Evolutionary conservation across 257 asterid species (phyloP), one percentile per base, ranked within the genome.

Genomic region (Anisodus acutangulus): DNA sequence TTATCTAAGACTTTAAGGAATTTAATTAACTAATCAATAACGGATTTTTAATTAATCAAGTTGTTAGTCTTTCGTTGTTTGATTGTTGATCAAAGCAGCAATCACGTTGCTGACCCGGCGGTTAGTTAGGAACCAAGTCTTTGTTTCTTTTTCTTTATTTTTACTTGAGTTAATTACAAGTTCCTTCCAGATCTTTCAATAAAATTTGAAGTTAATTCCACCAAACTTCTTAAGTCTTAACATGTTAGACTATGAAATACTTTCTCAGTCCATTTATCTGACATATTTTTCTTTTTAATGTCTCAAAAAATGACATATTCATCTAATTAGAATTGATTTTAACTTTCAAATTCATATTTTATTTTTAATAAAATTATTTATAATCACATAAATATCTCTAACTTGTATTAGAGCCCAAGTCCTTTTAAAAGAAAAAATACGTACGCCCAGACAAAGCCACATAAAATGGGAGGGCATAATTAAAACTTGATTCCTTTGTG

Each of bases 101-200:
- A 9, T 62, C 83, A 71, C 83, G 85, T 84, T 22, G 45, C 66
- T 79, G 84, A 79, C 86, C 62, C 83, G 83, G 79, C 85, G 19
- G 19, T 49, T 74, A 74, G 19, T 49, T 49, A 49, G 81, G 43
- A 74, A 22, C 11, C 11, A 74, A 49, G 41, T 74, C 8, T 19
- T 49, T 19, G n/a, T 5, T 26, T 47, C n/a, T 72, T 74, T 3
- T 47, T 51, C 4, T 49, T 13, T 22, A 1, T 45, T 72, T 72
- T 72, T 58, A 58, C 22, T 72, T 49, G 62, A 74, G 62, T 74
- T 49, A 3, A 49, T 49, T 6, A 2, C n/a, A 74, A 49, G 62
- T 74, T 72, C 58, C 16, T 17, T 71, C 35, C 11, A 70, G 7
- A 35, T 5, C 9, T 16, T 17, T 17, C 67, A 60, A 60, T 10